phyloP scores from a whole-genome alignment of 179 eudicot species.

The Actinidia polygama region DNA sequence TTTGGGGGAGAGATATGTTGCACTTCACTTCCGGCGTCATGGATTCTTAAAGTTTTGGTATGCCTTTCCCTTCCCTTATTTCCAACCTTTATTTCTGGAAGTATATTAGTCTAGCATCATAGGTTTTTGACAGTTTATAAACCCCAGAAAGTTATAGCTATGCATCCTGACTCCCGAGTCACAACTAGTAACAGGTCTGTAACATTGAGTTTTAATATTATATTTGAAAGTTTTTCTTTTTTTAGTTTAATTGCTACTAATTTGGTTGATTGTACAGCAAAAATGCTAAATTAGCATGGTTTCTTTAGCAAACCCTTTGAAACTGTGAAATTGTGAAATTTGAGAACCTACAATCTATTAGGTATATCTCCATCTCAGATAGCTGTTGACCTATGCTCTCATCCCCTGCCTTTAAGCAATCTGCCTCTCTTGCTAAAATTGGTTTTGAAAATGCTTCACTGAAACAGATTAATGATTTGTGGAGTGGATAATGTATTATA shows the following conservation, averaged over 20 bases:
- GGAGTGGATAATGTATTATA: neutral
- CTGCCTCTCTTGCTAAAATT: constrained; percentile 2
- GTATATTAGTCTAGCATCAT: neutral
- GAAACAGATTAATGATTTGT: neutral
- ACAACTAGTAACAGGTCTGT: neutral
- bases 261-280: constrained; percentile 11
- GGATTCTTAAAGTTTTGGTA: constrained; percentile 99
- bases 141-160: neutral
- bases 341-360: neutral
- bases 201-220: neutral
- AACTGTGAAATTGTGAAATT: neutral
- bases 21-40: constrained; percentile 96
- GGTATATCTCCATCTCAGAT: neutral
- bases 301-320: neutral
- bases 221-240: neutral
- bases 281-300: neutral
- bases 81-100: neutral
- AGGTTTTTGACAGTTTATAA: neutral
- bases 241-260: neutral
- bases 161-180: neutral
- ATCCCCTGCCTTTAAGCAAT: neutral
- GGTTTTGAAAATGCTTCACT: neutral
- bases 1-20: constrained; percentile 77
- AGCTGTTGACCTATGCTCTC: neutral
- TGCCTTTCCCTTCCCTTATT: constrained; percentile 13